Evolutionary conservation across 106 monocot genomes (phyloP).

Genomic region (Gastrodia elata): DNA sequence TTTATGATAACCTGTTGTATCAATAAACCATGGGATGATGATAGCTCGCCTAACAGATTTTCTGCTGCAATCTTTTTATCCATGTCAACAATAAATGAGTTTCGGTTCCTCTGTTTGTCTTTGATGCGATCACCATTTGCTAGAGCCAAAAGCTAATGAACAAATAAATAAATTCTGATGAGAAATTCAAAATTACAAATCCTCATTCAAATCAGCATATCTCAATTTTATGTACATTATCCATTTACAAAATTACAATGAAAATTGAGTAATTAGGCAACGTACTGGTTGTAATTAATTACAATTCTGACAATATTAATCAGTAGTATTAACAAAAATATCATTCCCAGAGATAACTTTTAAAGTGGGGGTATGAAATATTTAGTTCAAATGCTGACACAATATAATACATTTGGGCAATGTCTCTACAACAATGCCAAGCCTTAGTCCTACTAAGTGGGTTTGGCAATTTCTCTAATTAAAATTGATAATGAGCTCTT

Average conservation of each 20-base stretch:
- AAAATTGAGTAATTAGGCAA: background rate
- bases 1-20: constrained; percentile 58
- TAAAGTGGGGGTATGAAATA: background rate
- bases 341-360: background rate
- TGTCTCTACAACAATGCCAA: no score
- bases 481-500: no score
- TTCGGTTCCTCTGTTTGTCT: constrained; percentile 87
- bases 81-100: constrained; percentile 89
- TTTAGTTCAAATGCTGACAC: background rate
- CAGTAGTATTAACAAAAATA: background rate
- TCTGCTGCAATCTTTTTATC: constrained; percentile 94
- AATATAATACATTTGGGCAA: no score
- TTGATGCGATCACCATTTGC: constrained; percentile 98
- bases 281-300: background rate
- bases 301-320: background rate
- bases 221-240: background rate
- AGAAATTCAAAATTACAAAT: background rate
- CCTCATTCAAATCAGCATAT: background rate
- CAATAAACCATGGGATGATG: constrained; percentile 60
- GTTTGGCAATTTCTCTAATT: no score
- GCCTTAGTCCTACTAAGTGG: no score
- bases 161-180: constrained; percentile 5
- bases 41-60: constrained; percentile 75
- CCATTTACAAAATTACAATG: background rate
- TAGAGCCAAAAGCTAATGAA: constrained; percentile 74